Evolutionary conservation across 345 rosid species (phyloP), one percentile per base, ranked within the genome.

Genomic region (Citrus hindsii): DNA sequence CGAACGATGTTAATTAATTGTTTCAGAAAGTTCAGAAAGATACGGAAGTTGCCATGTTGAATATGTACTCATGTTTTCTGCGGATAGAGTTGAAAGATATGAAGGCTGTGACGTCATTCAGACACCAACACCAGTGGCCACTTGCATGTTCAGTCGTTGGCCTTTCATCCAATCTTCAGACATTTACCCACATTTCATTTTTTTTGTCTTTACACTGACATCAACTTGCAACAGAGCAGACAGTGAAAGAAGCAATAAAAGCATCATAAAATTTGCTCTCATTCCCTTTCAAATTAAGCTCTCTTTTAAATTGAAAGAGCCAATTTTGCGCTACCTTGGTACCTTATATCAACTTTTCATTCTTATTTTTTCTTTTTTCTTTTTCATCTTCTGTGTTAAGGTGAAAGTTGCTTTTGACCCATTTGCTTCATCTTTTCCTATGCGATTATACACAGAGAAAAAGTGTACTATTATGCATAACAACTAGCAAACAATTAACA

Each of bases 121-220:
- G 27, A 55, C 75, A 22, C 40, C 18, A 53, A 71, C 38, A 30
- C 13, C 25, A 28, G n/a, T 7, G 58, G 21, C 22, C 58, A 53
- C 58, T 53, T 46, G 58, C 73, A 48, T 48, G 75, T 74, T 77
- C 69, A 40, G 38, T 80, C 70, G 71, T 58, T 73, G 73, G 53
- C 40, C 3, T 27, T 19, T 38, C 25, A 19, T 2, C 16, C 30
- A 18, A 13, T 21, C 62, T 30, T 71, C 61, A 30, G 30, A 32
- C 38, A 46, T 12, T 46, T 46, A 16, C 51, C 51, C 51, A 12
- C 18, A 13, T 46, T 42, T 42, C 48, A 42, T 42, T 42, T 42
- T 42, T 42, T 12, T 3, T 0, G 37, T 6, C 48, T 42, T 42
- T 42, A 3, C 14, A 40, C 46, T 40, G 12, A 10, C 14, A 42